Conservation (phyloP, 208 protist genomes). For the Acanthamoeba divionensis region DNA sequence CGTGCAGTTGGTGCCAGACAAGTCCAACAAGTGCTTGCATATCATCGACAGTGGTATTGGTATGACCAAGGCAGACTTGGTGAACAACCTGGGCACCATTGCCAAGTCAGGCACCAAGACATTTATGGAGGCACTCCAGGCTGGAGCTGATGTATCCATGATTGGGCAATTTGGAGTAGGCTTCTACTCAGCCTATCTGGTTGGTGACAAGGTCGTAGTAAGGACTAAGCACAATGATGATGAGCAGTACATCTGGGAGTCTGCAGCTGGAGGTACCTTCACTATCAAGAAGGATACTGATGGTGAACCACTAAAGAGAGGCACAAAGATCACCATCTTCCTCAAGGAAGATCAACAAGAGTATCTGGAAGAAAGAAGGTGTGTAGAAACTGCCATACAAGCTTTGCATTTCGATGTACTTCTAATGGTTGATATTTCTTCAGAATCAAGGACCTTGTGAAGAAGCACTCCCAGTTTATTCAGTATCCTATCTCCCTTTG, state of each 20-base stretch:
- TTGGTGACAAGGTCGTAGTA: conserved; percentile 96
- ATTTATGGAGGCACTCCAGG: conserved; percentile 97
- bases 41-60: conserved; percentile 97
- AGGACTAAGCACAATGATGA: conserved; percentile 96
- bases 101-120: conserved; percentile 96
- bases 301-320: conserved; percentile 89
- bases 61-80: conserved; percentile 98
- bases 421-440: neutral
- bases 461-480: conserved; percentile 99
- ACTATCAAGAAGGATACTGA: conserved; percentile 86
- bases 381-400: too few species aligned
- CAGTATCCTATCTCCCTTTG: conserved; percentile 95
- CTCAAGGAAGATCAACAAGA: conserved; percentile 96
- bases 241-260: conserved; percentile 96
- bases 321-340: conserved; percentile 94
- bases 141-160: conserved; percentile 95
- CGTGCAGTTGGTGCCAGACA: conserved; percentile 95
- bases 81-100: conserved; percentile 98
- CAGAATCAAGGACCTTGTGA: conserved; percentile 94
- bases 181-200: conserved; percentile 99
- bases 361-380: conserved; percentile 91
- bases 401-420: too few species aligned
- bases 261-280: conserved; percentile 94
- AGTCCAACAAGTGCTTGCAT: conserved; percentile 92
- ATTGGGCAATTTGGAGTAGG: conserved; percentile 99